A percentile compares a stretch with the other conserved stretches of the same genome.
Conservation (phyloP, 2,329 filamentous ascomycete species). For the Pseudopithomyces chartarum region DNA sequence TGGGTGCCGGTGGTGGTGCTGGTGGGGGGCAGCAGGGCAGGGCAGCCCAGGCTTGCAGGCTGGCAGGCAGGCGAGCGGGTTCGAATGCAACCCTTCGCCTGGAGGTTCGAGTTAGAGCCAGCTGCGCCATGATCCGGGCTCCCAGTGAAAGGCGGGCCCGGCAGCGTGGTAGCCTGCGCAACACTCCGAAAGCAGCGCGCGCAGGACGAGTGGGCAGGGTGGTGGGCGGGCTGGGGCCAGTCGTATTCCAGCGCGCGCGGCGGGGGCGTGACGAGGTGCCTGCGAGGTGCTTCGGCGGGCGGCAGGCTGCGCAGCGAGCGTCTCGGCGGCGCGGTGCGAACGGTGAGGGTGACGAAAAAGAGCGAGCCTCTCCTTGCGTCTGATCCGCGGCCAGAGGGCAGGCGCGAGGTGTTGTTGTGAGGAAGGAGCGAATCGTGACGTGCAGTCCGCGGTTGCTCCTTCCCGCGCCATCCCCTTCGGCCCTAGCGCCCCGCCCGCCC, state of each 20-base stretch:
- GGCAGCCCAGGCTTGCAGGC: neutral
- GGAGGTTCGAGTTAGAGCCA: slow-evolving; percentile 17
- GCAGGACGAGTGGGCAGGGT: slow-evolving; percentile 17
- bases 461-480: slow-evolving; percentile 25
- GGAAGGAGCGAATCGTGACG: slow-evolving; percentile 30
- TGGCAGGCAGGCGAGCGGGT: slow-evolving; percentile 3
- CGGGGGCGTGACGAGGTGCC: slow-evolving; percentile 7
- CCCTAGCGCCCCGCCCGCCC: slow-evolving; percentile 25
- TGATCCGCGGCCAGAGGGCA: slow-evolving; percentile 5
- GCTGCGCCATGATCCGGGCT: slow-evolving; percentile 39
- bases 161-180: slow-evolving; percentile 40
- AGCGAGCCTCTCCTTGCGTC: slow-evolving; percentile 8
- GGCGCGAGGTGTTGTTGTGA: neutral
- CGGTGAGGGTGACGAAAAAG: slow-evolving; percentile 18
- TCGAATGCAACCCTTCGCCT: slow-evolving; percentile 25
- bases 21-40: neutral
- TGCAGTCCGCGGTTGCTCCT: slow-evolving; percentile 41
- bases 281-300: slow-evolving; percentile 21
- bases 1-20: neutral
- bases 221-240: slow-evolving; percentile 11
- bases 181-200: slow-evolving; percentile 40
- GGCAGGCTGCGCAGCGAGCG: slow-evolving; percentile 19
- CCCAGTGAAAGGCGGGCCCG: slow-evolving; percentile 33
- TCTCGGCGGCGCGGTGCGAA: slow-evolving; percentile 22
- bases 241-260: slow-evolving; percentile 13